Base-by-base conservation (phyloP, 2,329 filamentous ascomycete genomes). In the Arthrinium puccinioides region DNA sequence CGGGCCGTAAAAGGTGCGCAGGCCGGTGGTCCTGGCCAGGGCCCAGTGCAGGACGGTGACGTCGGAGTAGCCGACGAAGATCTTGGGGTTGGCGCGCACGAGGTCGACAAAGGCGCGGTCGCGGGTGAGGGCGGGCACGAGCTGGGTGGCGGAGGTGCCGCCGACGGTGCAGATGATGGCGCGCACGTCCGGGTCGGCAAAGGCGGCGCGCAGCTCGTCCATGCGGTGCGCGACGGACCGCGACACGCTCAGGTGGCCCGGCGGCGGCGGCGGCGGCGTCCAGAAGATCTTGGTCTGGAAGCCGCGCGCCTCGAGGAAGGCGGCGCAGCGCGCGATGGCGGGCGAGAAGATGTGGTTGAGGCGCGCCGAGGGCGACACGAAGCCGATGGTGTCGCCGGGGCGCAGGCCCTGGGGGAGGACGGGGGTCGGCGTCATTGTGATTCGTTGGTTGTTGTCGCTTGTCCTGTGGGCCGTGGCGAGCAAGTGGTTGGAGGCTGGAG, bases 1-100 rank as follows among this genome's bases (percentile, higher is more conserved):
- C 3, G 64, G 64, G 0, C 64, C 64, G 46, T 67, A 67, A 36
- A 67, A 67, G 5, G 63, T 66, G 27, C 63, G 60, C 24, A 67
- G 48, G 1, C 64, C 64, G 9, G 52, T 19, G 1, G 55, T 55
- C n/a, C n/a, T n/a, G 41, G 61, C 42, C 23, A 67, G 46, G 33
- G 61, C 58, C 64, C 64, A 67, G 47, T 67, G 64, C 24, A 67
- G 39, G 21, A 57, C 54, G 1, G 60, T 62, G 36, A 66, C 66
- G 38, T 67, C 64, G 2, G 61, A 64, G 38, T 55, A 64, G 2
- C 64, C 64, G 13, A 66, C 55, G 2, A 67, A 52, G 15, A 67
- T 54, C 50, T 66, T 67, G 23, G 63, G 64, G 31, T 60, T 52
- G 2, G 42, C 44, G 5, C 54, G 55, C 25, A 67, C 57, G 2